Evolutionary conservation across 2,329 filamentous ascomycete species (phyloP), one percentile per base, ranked within the genome.

Genomic region (Thielaviopsis musarum): DNA sequence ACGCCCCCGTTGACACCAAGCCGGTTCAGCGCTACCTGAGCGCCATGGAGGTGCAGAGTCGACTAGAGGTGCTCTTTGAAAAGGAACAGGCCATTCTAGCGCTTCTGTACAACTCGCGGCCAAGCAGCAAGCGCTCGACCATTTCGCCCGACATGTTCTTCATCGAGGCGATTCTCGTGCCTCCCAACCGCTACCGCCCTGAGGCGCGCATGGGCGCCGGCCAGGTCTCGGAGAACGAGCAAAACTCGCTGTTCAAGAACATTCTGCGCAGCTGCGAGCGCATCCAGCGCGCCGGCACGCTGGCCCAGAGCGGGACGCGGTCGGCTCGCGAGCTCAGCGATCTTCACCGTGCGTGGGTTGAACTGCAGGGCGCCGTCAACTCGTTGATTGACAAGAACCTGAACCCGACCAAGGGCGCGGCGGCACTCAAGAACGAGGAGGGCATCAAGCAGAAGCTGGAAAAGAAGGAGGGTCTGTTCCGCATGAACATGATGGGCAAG

Each of bases 401-500:
- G 63, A 95, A 93, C 66, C 88, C 90, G 2, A 77, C 89, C 3
- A 84, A 87, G 64, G 89, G 89, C 57, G 77, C 82, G 19, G 88
- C 89, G 28, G 88, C 84, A 15, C 84, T 85, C 66, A 79, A 84
- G 59, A 86, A 88, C 58, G 88, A 94, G 63, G 91, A 95, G 64
- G 93, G 94, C 65, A 95, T 98, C 73, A 98, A 98, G 73, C 93
- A 98, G 69, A 87, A 91, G 68, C 78, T 98, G 28, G 93, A 98
- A 73, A 98, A 98, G 77, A 98, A 98, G 73, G 94, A 98, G 69
- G 93, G 93, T 64, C 78, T 98, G 30, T 98, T 98, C 77, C 81
- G 93, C 66, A 97, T 95, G 76, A 96, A 98, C 72, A 97, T 98
- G 93, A 98, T 98, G 93, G 93, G 93, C 62, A 98, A 98, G 77